Evolutionary conservation across 306 rosid genomes (phyloP).

Genomic region (Astragalus membranaceus): DNA sequence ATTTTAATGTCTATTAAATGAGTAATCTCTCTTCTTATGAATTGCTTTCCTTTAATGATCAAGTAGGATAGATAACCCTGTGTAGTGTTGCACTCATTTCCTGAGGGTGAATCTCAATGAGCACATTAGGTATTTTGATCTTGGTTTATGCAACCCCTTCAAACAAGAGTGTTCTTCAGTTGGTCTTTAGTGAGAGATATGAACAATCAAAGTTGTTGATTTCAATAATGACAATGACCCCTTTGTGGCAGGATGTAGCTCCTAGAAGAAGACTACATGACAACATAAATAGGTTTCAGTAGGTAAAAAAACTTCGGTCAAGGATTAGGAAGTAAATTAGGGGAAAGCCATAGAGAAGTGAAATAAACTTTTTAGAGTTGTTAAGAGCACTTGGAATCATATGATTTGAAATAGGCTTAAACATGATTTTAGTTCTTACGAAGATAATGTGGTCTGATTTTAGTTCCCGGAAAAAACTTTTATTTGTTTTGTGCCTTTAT

Average conservation of each 20-base stretch:
- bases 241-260: background rate
- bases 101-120: conserved; percentile 6
- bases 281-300: background rate
- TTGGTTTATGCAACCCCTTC: background rate
- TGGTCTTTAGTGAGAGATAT: background rate
- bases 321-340: background rate
- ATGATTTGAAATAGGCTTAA: background rate
- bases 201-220: background rate
- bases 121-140: background rate
- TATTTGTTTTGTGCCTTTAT: too few species aligned
- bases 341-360: background rate
- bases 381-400: background rate
- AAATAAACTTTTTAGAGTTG: background rate
- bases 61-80: background rate
- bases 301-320: background rate
- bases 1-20: conserved; percentile 15
- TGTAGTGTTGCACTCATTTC: background rate
- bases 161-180: background rate
- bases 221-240: background rate
- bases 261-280: background rate
- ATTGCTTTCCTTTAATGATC: background rate
- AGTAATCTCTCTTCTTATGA: conserved; percentile 4
- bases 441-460: too few species aligned
- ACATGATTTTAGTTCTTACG: too few species aligned
- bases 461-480: too few species aligned